These are phyloP conservation scores for Dipteronia dyeriana DNA, from an alignment of 345 rosid species.

Conservation along the genomic window DNA sequence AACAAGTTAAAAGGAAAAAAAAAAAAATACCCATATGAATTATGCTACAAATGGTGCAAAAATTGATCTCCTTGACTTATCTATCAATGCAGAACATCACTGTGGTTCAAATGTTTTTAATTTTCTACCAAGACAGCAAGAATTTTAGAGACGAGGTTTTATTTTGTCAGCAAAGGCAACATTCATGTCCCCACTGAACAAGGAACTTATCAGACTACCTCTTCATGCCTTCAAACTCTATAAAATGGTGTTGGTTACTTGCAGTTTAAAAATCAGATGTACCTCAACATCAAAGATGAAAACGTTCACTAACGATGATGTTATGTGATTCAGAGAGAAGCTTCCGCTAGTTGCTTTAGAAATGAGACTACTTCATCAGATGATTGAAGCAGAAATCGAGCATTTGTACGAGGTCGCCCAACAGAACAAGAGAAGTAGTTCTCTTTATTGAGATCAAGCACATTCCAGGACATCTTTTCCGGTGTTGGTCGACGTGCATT, in stretches of 20 bases:
- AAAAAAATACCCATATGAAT: no score
- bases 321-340: slow-evolving; percentile 17
- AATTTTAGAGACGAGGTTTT: neutral
- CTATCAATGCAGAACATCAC: neutral
- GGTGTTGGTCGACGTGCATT: slow-evolving; percentile 57
- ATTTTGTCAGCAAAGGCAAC: neutral
- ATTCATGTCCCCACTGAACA: no score
- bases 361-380: slow-evolving; percentile 83
- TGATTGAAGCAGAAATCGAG: slow-evolving; percentile 70
- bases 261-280: neutral
- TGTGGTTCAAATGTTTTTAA: slow-evolving; percentile 12
- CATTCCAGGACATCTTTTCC: slow-evolving; percentile 89
- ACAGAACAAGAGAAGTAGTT: slow-evolving; percentile 97
- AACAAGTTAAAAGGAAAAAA: neutral
- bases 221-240: slow-evolving; percentile 1
- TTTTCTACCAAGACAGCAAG: neutral
- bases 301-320: neutral
- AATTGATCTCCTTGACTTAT: neutral
- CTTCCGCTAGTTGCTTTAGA: slow-evolving; percentile 59
- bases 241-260: neutral
- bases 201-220: neutral
- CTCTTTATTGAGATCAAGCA: slow-evolving; percentile 96
- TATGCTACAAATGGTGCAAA: neutral
- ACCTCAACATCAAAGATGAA: neutral
- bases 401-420: slow-evolving; percentile 78